phyloP scores from a whole-genome alignment of 1,139 yeast genomes.

The Scheffersomyces segobiensis region DNA sequence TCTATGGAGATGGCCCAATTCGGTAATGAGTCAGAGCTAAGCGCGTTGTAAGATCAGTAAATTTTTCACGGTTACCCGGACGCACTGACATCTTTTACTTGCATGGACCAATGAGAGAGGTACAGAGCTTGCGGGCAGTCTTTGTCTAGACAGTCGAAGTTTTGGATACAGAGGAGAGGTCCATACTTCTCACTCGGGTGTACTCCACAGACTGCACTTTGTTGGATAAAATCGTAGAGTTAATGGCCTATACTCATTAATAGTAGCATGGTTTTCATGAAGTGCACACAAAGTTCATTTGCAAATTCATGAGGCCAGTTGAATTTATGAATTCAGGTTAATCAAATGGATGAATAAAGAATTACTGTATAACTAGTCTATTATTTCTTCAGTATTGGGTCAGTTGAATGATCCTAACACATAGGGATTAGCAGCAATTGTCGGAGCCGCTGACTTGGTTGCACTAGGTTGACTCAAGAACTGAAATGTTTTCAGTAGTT shows the following conservation, averaged over 20 bases:
- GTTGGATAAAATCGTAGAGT: neutral
- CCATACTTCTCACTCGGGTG: neutral
- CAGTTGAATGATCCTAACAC: neutral
- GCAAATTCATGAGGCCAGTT: neutral
- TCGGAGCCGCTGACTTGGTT: neutral
- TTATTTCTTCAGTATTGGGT: neutral
- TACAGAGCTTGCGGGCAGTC: neutral
- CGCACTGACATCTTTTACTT: neutral
- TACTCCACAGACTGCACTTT: neutral
- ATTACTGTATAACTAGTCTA: neutral
- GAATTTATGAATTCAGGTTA: neutral
- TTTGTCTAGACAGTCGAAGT: neutral
- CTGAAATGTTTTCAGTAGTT: neutral
- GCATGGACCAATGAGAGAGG: neutral
- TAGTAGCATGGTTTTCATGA: neutral
- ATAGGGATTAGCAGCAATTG: neutral
- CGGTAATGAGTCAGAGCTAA: slow-evolving; percentile 39
- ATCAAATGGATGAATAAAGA: neutral
- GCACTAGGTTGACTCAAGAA: neutral
- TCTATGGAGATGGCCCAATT: slow-evolving; percentile 20
- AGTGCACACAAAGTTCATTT: neutral
- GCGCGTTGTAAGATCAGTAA: slow-evolving; percentile 39
- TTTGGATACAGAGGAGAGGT: neutral
- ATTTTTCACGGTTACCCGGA: slow-evolving; percentile 19
- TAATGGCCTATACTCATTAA: no score